These are phyloP conservation scores for Rhododendron simsii DNA, from an alignment of 148 eudicot genomes.

Conservation along the genomic window DNA sequence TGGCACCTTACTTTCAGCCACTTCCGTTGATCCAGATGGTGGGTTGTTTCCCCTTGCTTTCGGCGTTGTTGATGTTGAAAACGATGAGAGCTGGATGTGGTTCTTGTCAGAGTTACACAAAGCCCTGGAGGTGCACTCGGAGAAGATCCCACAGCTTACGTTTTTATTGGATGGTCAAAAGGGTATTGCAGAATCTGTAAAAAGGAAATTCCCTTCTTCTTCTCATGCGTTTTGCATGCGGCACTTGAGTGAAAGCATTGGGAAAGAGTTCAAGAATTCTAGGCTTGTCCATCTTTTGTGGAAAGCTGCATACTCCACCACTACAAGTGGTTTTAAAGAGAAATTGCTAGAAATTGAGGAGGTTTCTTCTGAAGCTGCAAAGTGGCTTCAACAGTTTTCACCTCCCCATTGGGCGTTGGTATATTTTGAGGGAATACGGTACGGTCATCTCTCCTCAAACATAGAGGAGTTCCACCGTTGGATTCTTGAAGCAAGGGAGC, in stretches of 20 bases:
- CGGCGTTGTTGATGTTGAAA: conserved; percentile 53
- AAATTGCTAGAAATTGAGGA: conserved; percentile 50
- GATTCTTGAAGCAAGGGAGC: conserved; percentile 47
- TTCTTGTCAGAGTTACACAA: conserved; percentile 51
- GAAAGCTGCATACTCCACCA: conserved; percentile 54
- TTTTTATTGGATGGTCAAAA: conserved; percentile 49
- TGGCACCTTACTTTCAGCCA: conserved; percentile 56
- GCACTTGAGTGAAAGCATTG: conserved; percentile 44
- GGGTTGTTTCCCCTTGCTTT: conserved; percentile 61
- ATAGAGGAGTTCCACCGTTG: conserved; percentile 48
- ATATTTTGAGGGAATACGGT: conserved; percentile 46
- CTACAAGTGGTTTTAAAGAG: conserved; percentile 32
- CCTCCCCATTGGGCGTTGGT: conserved; percentile 48
- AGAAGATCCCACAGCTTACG: conserved; percentile 42
- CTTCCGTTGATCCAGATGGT: conserved; percentile 57
- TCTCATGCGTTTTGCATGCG: conserved; percentile 51
- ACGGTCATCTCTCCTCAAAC: conserved; percentile 55
- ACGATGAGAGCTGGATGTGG: conserved; percentile 68
- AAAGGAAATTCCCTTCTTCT: conserved; percentile 37
- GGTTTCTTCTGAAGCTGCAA: conserved; percentile 51
- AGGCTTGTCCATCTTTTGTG: conserved; percentile 51
- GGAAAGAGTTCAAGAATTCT: conserved; percentile 49
- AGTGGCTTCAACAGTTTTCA: conserved; percentile 50
- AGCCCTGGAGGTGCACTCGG: conserved; percentile 42
- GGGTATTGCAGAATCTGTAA: conserved; percentile 36